Base-by-base conservation (phyloP, 1,284 basidiomycete species). In the Irpex sp. region DNA sequence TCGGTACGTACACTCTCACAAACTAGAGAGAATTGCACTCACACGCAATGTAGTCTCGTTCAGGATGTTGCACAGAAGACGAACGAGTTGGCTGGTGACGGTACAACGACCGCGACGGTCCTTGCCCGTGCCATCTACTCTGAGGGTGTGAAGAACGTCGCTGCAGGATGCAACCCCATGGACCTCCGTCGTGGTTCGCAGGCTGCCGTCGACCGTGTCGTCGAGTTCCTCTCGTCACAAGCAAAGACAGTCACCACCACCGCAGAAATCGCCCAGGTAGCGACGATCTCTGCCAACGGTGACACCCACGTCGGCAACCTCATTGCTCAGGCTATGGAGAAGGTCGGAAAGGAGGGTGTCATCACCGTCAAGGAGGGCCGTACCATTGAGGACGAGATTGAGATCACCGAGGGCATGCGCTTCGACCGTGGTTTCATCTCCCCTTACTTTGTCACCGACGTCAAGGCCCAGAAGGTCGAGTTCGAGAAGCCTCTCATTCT, bases 311-410 rank as follows among this genome's bases (percentile, higher is more conserved):
- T 99, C 68, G 96, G 96, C 60, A 88, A 90, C 75, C 86, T 99
- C 72, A 98, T 98, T 76, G 95, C 96, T n/a, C 94, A 95, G 73
- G 96, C 96, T 2, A 98, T 98, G 96, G 96, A 98, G 80, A 98
- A 98, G 78, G 96, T 98, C 65, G 96, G 96, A 74, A 98, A 98
- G 82, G 96, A 99, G 79, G 96, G 96, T 76, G 96, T 98, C 74
- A 98, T 99, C 81, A 99, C 96, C 64, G 96, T 99, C 76, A 98
- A 97, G 83, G 96, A 98, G 78, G 96, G 96, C 60, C 88, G 91
- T 67, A 98, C 96, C 12, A 96, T 96, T 67, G 94, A 98, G 71
- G 96, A 99, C 74, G 91, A 98, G 80, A 98, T 98, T 73, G 96
- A 99, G 77, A 96, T 99, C 73, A 98, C 96, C 36, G 96, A 99